Evolutionary conservation across 2,329 filamentous ascomycete genomes (phyloP), one percentile per base, ranked within the genome.

Genomic region (Aureobasidium subglaciale): DNA sequence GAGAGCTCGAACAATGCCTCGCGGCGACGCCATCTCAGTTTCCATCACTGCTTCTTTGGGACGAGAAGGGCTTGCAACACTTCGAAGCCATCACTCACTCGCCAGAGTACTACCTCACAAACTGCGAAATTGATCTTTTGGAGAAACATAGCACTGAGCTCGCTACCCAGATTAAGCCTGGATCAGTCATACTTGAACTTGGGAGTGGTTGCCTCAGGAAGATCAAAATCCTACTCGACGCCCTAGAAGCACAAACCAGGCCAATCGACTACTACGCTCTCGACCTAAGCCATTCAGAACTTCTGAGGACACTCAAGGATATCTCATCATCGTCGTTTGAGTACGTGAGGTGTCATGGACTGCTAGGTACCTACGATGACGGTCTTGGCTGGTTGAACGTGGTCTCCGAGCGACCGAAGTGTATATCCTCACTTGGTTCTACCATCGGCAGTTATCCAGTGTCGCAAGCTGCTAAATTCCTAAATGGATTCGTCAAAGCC

Each of bases 141-240:
- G 42, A 34, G 29, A 16, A 53, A 25, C 37, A 53, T 29, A 34
- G 37, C 38, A n/a, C 24, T 15, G 37, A 41, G 2, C 20, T 53
- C 9, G 49, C 49, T 11, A 5, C 9, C 15, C 22, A 40, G 4
- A 52, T 52, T 2, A 16, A 24, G 5, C 48, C 35, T 7, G 16
- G 24, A 24, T 40, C 48, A 4, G 18, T 52, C 13, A 11, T 52
- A 7, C 3, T 52, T 16, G 48, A 52, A 20, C 35, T 52, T 5
- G 48, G 48, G 20, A 41, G 49, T 20, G 38, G 49, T 15, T 32
- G 38, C 25, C 49, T 53, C 27, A 16, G 49, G 22, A 53, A 53
- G 9, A 53, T 34, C 49, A 53, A 35, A 20, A 27, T 53, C 7
- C 29, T 53, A 18, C 49, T 53, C 29, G 37, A 43, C 25, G 37